Evolutionary conservation across 2,329 filamentous ascomycete genomes (phyloP).

Genomic region (Aspergillus oerlinghausenensis): DNA sequence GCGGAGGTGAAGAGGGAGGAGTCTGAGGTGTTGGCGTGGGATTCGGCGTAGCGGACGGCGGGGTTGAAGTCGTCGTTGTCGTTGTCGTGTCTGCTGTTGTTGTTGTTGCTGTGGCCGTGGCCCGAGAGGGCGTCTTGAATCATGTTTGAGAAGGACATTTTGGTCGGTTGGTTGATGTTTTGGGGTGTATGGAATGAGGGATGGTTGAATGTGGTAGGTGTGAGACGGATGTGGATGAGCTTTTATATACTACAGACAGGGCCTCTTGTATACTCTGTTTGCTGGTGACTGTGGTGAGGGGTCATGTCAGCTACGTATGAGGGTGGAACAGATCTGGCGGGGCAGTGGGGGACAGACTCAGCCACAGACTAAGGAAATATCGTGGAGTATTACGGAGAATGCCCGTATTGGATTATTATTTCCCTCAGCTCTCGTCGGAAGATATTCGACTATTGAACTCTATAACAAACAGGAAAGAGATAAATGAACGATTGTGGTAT

Average conservation of each 20-base stretch:
- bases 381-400: background rate
- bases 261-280: background rate
- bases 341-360: background rate
- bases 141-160: constrained; percentile 21
- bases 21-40: constrained; percentile 48
- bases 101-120: constrained; percentile 1
- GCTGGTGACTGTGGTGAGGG: background rate
- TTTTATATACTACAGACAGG: background rate
- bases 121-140: constrained; percentile 11
- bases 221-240: background rate
- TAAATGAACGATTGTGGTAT: background rate
- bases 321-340: background rate
- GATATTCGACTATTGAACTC: background rate
- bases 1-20: constrained; percentile 54
- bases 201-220: background rate
- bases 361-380: background rate
- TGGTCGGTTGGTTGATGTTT: background rate
- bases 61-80: constrained; percentile 49
- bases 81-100: constrained; percentile 1
- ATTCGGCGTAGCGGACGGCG: constrained; percentile 52
- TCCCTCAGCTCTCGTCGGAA: no score
- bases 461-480: background rate
- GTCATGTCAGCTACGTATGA: background rate
- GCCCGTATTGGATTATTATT: no score
- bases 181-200: background rate